Conservation (phyloP, 1,284 basidiomycete species). For the Heterobasidion irregulare region DNA sequence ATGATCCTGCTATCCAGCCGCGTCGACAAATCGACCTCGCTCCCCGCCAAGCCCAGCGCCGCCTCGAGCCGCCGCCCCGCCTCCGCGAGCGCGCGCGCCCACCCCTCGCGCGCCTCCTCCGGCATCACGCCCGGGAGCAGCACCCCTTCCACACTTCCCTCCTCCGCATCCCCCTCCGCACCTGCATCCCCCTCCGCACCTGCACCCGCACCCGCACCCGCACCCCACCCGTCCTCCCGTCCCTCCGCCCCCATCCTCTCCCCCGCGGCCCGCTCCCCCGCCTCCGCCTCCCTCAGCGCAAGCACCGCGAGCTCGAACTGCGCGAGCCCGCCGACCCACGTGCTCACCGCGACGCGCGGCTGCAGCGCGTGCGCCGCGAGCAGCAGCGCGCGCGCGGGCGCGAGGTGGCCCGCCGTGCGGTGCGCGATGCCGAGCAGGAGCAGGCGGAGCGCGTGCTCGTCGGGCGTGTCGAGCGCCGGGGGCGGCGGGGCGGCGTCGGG, state of each 20-base stretch:
- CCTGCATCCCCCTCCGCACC: conserved; percentile 6
- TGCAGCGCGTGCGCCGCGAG: conserved; percentile 38
- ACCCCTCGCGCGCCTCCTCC: conserved; percentile 24
- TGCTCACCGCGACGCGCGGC: conserved; percentile 33
- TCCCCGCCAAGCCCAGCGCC: conserved; percentile 41
- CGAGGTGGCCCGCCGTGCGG: conserved; percentile 43
- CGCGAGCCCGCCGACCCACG: conserved; percentile 60
- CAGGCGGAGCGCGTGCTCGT: conserved; percentile 62
- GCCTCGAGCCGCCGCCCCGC: conserved; percentile 44
- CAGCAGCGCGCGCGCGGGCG: conserved; percentile 37
- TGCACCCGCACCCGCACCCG: conserved; percentile 10
- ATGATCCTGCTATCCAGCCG: conserved; percentile 60
- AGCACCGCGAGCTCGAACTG: conserved; percentile 61
- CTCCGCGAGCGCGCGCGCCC: conserved; percentile 38
- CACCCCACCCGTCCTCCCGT: neutral
- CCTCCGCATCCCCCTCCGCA: conserved; percentile 7
- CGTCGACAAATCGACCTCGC: conserved; percentile 52
- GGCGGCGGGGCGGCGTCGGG: neutral
- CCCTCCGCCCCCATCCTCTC: conserved; percentile 6
- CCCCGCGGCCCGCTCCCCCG: conserved; percentile 11
- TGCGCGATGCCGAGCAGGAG: conserved; percentile 62
- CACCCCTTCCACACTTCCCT: neutral
- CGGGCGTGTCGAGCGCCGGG: conserved; percentile 47
- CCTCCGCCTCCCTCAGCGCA: conserved; percentile 49
- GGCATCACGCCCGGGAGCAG: conserved; percentile 2